Base-by-base conservation (phyloP, 2,329 filamentous ascomycete genomes). In the Penicillium sp. region DNA sequence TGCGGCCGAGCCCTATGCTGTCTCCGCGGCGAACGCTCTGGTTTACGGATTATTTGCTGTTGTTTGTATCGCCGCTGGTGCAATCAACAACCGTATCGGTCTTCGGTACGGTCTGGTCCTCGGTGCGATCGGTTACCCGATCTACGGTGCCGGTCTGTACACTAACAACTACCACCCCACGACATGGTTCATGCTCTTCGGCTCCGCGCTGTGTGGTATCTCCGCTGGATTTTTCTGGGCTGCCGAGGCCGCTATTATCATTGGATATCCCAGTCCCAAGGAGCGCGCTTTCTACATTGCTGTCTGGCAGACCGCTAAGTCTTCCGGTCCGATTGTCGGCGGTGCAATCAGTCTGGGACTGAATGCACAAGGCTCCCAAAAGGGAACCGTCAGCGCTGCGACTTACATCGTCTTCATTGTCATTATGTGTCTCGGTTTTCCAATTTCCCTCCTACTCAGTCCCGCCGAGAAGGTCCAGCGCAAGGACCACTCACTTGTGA, bases 211-310 rank as follows among this genome's bases (percentile, higher is more conserved):
- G 4, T 81, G 78, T 58, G 78, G 79, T 50, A 66, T 79, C 31
- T 76, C 73, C 2, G 78, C 79, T 0, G 78, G 78, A 0, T 67
- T 80, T 5, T 80, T 81, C 67, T 81, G 79, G 78, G 76, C 77
- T 0, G 72, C 74, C 3, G 79, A 81, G 63, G 79, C 76, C 9
- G 77, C 79, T 2, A 74, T 81, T 6, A 78, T 78, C 0, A 68
- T 80, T 16, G 78, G 77, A 2, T 81, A 80, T 37, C 63, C 63
- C 5, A 66, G 62, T 35, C 63, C 63, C 13, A 49, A 56, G 29
- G 63, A 66, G 38, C 63, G 63, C 26, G 63, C 62, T 31, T 66
- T 66, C 46, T 66, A 66, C 35, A 59, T 66, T 29, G 63, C 63
- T 34, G 59, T 66, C 26, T 66, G 63, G 63, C 63, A 66, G 48